Evolutionary conservation across 768 basidiomycete species (phyloP), one percentile per base, ranked within the genome.

Genomic region (Polyporus arcularius): DNA sequence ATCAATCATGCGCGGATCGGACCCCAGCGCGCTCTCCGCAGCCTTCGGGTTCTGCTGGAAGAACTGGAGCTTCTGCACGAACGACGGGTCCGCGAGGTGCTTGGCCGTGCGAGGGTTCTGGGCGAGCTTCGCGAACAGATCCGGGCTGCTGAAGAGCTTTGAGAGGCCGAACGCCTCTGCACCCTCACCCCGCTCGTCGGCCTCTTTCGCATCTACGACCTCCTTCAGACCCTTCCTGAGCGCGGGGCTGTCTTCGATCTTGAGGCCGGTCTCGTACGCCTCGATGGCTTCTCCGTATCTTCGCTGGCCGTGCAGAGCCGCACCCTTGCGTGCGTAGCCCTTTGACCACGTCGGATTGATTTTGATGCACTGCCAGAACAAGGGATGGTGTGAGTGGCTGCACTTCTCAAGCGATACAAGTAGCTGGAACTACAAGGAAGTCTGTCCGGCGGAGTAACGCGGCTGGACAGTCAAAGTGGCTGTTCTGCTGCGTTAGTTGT

Each of bases 1-100:
- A 70, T 92, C 89, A 73, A 94, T 92, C 93, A 97, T 94, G 60
- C 96, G 85, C 39, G 96, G 86, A 74, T 98, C 96, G 4, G 57
- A 28, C 62, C 85, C 77, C 72, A 68, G 85, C 81, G 47, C 83
- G 62, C 70, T 74, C 55, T 85, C 79, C 21, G 87, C 89, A 50
- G 91, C 75, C 53, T 70, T 75, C 26, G 90, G 89, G 66, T 91
- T 87, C 70, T 81, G 76, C 71, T 91, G 90, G 62, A 89, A 81
- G 71, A 82, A 61, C 75, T 84, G 79, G 38, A 92, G 74, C 88
- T 91, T 89, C 67, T 87, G 85, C 30, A 92, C 80, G 73, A 98
- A 97, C 2, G 83, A 65, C 30, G 90, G 88, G 75, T 98, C 96
- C 10, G 88, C 82, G 60, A 98, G 81, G 73, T 94, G 85, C 64